These are phyloP conservation scores for Arabidopsis thaliana DNA, from an alignment of 345 rosid genomes.

Conservation along the genomic window TAIR10.1 NC_003075.7:1107001-1107500, in stretches of 20 bases:
- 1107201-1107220: constrained; percentile 82
- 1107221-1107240: constrained; percentile 71
- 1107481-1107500: constrained; percentile 64
- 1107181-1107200: constrained; percentile 85
- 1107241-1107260: constrained; percentile 83
- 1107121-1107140: constrained; percentile 64
- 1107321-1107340: constrained; percentile 74
- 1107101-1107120: constrained; percentile 71
- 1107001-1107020: constrained; percentile 64
- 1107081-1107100: constrained; percentile 72
- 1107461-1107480: constrained; percentile 84
- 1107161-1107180: constrained; percentile 57
- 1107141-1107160: constrained; percentile 50
- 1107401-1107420: constrained; percentile 69
- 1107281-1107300: constrained; percentile 77
- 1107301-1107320: constrained; percentile 73
- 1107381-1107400: constrained; percentile 72
- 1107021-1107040: constrained; percentile 85
- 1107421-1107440: constrained; percentile 87
- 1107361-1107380: constrained; percentile 69
- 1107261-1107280: constrained; percentile 86
- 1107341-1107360: constrained; percentile 84
- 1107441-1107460: constrained; percentile 98
- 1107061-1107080: constrained; percentile 92
- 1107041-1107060: constrained; percentile 87